Evolutionary conservation across 305 asterid species (phyloP).

Genomic region (Fraxinus ornus): DNA sequence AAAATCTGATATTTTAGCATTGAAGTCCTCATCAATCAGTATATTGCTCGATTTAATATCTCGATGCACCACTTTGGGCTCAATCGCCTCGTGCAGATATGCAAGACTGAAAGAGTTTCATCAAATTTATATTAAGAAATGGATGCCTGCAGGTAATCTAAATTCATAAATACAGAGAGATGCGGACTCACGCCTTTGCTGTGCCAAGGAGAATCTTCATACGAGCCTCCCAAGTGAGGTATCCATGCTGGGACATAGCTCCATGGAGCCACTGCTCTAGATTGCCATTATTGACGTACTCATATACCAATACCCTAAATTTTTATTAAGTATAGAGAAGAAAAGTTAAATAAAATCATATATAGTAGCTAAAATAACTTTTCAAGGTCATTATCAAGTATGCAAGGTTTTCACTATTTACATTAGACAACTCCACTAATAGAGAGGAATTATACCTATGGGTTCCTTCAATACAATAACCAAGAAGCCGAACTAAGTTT

Average conservation of each 20-base stretch:
- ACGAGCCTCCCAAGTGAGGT: constrained; percentile 81
- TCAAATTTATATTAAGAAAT: constrained; percentile 6
- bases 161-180: constrained; percentile 4
- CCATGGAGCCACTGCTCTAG: constrained; percentile 90
- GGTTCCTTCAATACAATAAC: constrained; percentile 81
- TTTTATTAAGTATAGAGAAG: not conserved
- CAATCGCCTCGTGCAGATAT: constrained; percentile 79
- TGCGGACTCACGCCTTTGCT: constrained; percentile 66
- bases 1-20: constrained; percentile 78
- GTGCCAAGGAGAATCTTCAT: constrained; percentile 75
- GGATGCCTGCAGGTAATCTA: not conserved
- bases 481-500: constrained; percentile 73
- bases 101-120: constrained; percentile 53
- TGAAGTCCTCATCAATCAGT: constrained; percentile 72
- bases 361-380: not conserved
- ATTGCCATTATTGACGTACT: constrained; percentile 74
- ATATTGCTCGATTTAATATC: constrained; percentile 82
- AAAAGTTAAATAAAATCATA: constrained; percentile 2
- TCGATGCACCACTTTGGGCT: constrained; percentile 84
- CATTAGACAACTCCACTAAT: not conserved
- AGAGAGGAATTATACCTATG: constrained; percentile 47
- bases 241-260: constrained; percentile 60
- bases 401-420: not conserved
- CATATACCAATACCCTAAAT: constrained; percentile 68
- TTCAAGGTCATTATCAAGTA: not conserved